Evolutionary conservation across 352 stramenopile species (phyloP), one percentile per base, ranked within the genome.

Genomic region (Peronospora destructor): DNA sequence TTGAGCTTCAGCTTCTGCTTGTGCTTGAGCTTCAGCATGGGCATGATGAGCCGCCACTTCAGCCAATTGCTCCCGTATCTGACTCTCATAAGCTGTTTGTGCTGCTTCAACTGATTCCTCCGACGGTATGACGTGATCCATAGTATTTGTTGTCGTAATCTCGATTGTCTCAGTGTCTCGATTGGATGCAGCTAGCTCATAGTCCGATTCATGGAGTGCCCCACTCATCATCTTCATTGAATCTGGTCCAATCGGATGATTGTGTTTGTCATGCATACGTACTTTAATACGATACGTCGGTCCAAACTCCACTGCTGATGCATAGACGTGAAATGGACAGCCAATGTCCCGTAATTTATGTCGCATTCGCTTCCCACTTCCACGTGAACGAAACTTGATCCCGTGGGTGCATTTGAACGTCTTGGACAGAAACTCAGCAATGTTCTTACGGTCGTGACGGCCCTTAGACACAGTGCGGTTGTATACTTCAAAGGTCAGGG

Each of bases 401-500:
- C 79, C 79, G 46, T 90, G 79, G 32, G 79, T 87, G 53, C 79
- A 90, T 52, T 90, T 90, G 58, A 85, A 90, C 7, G 79, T 90
- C 63, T 90, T 90, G 53, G 72, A 85, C 26, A 87, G 44, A 49
- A 78, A 90, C 37, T 90, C 79, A 16, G 79, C 76, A 36, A 90
- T 84, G 39, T 45, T 68, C 40, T 79, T 84, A 34, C 79, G 74
- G 57, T 90, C 76, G 43, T 90, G 79, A 12, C 73, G 72, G 28
- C 79, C 79, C 65, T 90, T 90, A 6, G 79, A 90, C n/a, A 90
- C 79, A 0, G 79, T 90, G 59, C 79, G 79, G 52, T 90, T 90
- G 71, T 90, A 90, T 23, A 90, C 79, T 46, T 90, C 79, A 51
- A 90, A 90, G 23, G 79, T 90, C 19, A 90, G 60, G 40, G 74